Conservation (phyloP, 352 stramenopile genomes). For the Saprolegnia parasitica region DNA sequence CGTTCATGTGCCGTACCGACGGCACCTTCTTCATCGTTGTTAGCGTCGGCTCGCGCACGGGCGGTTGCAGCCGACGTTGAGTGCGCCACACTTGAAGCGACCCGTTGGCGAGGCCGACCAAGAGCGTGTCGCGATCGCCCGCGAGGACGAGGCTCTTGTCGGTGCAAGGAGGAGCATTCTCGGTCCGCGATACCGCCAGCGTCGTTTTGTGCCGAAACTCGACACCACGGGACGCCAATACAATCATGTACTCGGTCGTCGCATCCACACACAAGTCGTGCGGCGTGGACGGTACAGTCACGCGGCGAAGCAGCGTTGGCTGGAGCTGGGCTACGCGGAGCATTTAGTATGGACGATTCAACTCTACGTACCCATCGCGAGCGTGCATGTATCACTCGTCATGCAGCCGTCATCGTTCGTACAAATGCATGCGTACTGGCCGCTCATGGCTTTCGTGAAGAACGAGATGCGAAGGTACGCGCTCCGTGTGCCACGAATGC, state of each 20-base stretch:
- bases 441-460: constrained; percentile 27
- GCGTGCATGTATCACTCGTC: background rate
- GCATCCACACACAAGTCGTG: background rate
- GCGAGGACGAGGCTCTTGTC: background rate
- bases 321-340: constrained; percentile 3
- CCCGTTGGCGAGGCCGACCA: background rate
- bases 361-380: constrained; percentile 6
- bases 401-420: constrained; percentile 25
- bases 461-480: constrained; percentile 9
- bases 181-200: background rate
- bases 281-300: background rate
- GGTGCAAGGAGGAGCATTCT: background rate
- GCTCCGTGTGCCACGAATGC: background rate
- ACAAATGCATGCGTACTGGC: constrained; percentile 13
- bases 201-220: background rate
- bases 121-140: background rate
- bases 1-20: background rate
- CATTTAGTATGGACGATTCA: background rate
- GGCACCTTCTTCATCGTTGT: background rate
- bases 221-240: background rate
- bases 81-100: background rate
- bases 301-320: background rate
- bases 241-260: background rate
- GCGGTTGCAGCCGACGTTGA: background rate
- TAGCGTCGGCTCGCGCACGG: background rate